Evolutionary conservation across 1,284 basidiomycete genomes (phyloP).

Genomic region (Schizopora paradoxa): DNA sequence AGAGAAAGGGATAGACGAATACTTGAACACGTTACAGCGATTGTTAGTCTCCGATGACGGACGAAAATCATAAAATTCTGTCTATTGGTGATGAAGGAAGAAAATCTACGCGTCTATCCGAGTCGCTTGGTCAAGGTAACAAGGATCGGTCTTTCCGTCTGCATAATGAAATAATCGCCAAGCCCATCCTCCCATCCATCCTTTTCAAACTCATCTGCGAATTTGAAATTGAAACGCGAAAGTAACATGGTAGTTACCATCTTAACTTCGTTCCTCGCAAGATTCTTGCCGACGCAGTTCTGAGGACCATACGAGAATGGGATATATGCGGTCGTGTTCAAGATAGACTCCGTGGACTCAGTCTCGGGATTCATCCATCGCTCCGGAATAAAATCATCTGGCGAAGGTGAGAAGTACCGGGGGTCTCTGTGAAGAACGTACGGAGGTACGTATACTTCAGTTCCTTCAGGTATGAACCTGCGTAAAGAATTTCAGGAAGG

Average conservation of each 20-base stretch:
- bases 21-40: too few relatives aligned
- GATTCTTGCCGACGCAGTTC: conserved; percentile 16
- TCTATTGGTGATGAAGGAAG: too few relatives aligned
- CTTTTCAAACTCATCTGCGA: conserved; percentile 25
- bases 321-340: conserved; percentile 12
- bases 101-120: too few relatives aligned
- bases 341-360: not conserved
- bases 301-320: conserved; percentile 18
- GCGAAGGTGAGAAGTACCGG: conserved; percentile 34
- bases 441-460: conserved; percentile 40
- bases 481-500: not conserved
- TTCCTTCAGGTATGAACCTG: conserved; percentile 47
- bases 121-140: too few relatives aligned
- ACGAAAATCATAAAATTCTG: too few relatives aligned
- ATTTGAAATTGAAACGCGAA: conserved; percentile 28
- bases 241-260: conserved; percentile 25
- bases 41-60: too few relatives aligned
- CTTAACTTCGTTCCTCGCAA: conserved; percentile 30
- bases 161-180: conserved; percentile 28
- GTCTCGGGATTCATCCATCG: conserved; percentile 35
- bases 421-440: conserved; percentile 42
- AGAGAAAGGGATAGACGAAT: too few relatives aligned
- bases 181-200: conserved; percentile 26
- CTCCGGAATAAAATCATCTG: conserved; percentile 38
- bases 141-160: conserved; percentile 25